These are phyloP conservation scores for Perilla frutescens DNA, from an alignment of 257 asterid species.

Conservation along the genomic window DNA sequence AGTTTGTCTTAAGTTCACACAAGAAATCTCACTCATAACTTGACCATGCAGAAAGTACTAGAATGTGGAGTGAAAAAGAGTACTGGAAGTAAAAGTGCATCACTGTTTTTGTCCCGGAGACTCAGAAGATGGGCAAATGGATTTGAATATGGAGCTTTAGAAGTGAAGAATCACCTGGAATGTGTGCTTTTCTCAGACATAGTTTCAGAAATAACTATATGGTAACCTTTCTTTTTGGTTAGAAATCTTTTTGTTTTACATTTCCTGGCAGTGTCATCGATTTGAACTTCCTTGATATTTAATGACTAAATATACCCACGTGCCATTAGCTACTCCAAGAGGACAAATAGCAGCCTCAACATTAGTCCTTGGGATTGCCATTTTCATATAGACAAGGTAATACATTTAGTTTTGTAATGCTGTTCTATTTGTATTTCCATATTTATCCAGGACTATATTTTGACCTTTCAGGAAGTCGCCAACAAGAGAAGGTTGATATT, in stretches of 20 bases:
- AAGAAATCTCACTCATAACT: constrained; percentile 29
- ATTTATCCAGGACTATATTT: constrained; percentile 28
- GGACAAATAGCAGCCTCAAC: constrained; percentile 39
- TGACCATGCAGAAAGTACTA: constrained; percentile 64
- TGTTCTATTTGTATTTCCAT: constrained; percentile 17
- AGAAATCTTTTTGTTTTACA: constrained; percentile 15
- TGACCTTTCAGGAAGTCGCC: constrained; percentile 64
- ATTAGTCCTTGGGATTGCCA: constrained; percentile 76
- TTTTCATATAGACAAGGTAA: constrained; percentile 84
- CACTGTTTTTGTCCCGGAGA: constrained; percentile 68
- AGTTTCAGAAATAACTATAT: constrained; percentile 69
- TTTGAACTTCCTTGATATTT: constrained; percentile 28
- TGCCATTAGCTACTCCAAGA: constrained; percentile 53
- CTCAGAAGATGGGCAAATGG: constrained; percentile 71
- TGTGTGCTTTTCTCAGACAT: constrained; percentile 62
- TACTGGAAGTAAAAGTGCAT: constrained; percentile 70
- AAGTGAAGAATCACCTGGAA: constrained; percentile 81
- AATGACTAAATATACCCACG: constrained; percentile 35
- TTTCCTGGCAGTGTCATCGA: constrained; percentile 20
- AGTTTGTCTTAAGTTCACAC: constrained; percentile 11
- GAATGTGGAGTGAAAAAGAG: constrained; percentile 84
- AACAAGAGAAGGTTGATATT: constrained; percentile 57
- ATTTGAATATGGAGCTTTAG: constrained; percentile 84
- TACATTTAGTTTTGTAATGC: constrained; percentile 18
- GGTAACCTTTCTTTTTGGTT: constrained; percentile 47